Evolutionary conservation across 306 rosid genomes (phyloP).

Genomic region (Quercus ilex): DNA sequence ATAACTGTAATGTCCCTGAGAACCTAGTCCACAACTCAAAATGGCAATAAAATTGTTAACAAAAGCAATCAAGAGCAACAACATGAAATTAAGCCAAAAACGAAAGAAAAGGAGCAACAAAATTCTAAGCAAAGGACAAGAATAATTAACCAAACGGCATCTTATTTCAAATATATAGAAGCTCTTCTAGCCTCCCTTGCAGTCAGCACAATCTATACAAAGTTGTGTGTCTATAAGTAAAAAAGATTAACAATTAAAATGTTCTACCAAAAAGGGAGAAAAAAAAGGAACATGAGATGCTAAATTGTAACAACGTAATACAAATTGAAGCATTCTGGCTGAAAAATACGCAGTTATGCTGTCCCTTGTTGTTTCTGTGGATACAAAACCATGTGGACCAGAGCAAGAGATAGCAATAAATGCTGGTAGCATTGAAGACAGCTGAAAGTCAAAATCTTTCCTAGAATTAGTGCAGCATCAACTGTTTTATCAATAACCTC

Average conservation of each 20-base stretch:
- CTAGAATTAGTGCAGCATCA: conserved; percentile 10
- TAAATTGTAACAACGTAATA: conserved; percentile 25
- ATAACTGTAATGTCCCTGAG: not conserved
- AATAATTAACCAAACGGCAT: not conserved
- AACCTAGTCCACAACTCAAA: not conserved
- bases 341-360: conserved; percentile 29
- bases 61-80: not conserved
- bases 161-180: not conserved
- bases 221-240: conserved; percentile 11
- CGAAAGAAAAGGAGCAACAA: not conserved
- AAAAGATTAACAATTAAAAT: not conserved
- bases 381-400: conserved; percentile 30
- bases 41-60: not conserved
- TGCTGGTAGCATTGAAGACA: conserved; percentile 15
- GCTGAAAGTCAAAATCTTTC: conserved; percentile 22
- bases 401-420: conserved; percentile 26
- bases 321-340: conserved; percentile 28
- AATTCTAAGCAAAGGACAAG: too few species aligned
- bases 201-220: conserved; percentile 30
- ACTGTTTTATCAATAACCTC: conserved; percentile 17
- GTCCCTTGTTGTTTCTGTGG: conserved; percentile 19
- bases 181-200: conserved; percentile 16
- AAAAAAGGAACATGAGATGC: not conserved
- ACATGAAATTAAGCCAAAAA: too few species aligned
- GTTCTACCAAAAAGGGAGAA: conserved; percentile 3